phyloP scores from a whole-genome alignment of 2,329 filamentous ascomycete genomes.

The Botrytis hyacinthi region DNA sequence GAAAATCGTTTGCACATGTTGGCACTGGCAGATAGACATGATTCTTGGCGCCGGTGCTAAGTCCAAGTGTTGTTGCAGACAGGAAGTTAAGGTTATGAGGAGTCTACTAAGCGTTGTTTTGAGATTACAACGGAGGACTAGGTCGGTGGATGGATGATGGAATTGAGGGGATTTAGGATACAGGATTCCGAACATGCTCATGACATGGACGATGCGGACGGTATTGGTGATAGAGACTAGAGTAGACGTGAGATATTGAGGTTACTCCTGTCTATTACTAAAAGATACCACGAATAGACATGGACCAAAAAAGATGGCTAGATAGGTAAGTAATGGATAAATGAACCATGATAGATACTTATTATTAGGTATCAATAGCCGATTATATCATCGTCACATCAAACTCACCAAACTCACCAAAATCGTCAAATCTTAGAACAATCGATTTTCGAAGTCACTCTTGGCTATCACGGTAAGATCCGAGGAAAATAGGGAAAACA shows the following conservation, averaged over 20 bases:
- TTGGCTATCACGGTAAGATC: neutral
- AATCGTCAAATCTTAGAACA: neutral
- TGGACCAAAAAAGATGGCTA: too few relatives aligned
- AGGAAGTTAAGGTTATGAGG: slow-evolving; percentile 6
- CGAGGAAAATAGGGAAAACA: slow-evolving; percentile 8
- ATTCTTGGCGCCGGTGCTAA: neutral
- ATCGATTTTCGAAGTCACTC: neutral
- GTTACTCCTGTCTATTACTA: neutral
- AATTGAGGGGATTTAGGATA: neutral
- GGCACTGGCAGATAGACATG: neutral
- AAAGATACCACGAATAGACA: neutral
- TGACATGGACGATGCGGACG: neutral
- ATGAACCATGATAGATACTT: neutral
- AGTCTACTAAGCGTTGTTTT: slow-evolving; percentile 7
- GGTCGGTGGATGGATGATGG: neutral
- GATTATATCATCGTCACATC: too few relatives aligned
- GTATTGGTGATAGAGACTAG: neutral
- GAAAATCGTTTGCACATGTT: neutral
- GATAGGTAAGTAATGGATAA: neutral
- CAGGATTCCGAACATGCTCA: neutral
- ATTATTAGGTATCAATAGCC: neutral
- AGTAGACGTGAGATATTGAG: neutral
- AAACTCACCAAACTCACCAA: too few relatives aligned
- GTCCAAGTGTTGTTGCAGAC: slow-evolving; percentile 16
- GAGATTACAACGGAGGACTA: neutral